Base-by-base conservation (phyloP, 345 rosid genomes). In the Heritiera littoralis region DNA sequence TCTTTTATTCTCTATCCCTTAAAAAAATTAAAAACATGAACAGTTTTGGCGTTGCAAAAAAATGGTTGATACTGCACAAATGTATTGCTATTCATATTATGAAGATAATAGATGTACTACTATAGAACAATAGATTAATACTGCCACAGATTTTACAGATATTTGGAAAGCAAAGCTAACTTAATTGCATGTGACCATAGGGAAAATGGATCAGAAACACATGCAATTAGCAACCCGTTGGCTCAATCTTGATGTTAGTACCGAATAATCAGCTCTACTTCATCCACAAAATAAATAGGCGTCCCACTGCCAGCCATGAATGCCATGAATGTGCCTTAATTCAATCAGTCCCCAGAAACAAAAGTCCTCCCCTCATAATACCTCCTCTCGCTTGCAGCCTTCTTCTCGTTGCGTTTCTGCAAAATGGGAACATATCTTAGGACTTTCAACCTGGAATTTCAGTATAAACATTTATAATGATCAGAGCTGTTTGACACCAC, bases 401-500 rank as follows among this genome's bases (percentile, higher is more conserved):
- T 92, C 86, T 85, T 88, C 83, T 88, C 93, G n/a, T 92, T 89
- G 5, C 94, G 92, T 83, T 90, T 87, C 97, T 92, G 89, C 87
- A 83, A 2, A 56, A 38, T 6, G 12, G 45, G 60, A 59, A 48
- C 46, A 56, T 20, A 9, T 48, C 32, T 51, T 52, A 40, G 32
- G 6, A 13, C 20, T 45, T 49, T 12, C 46, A 18, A 67, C 23
- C 28, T 67, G 10, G 32, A 40, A 18, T 52, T 73, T 14, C 49
- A 52, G 32, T 30, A 38, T 35, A 73, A 41, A 40, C 49, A 35
- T 17, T 54, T 38, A 30, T 38, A 17, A 17, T 4, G 0, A 40
- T 48, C 20, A 0, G 17, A 30, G 15, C 0, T 14, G 32, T 20
- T 54, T 0, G 64, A 48, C 55, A 68, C 15, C 68, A 41, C 30